Conservation (phyloP, 192 early-diverging fungal species). For the Umbelopsis isabellina region DNA sequence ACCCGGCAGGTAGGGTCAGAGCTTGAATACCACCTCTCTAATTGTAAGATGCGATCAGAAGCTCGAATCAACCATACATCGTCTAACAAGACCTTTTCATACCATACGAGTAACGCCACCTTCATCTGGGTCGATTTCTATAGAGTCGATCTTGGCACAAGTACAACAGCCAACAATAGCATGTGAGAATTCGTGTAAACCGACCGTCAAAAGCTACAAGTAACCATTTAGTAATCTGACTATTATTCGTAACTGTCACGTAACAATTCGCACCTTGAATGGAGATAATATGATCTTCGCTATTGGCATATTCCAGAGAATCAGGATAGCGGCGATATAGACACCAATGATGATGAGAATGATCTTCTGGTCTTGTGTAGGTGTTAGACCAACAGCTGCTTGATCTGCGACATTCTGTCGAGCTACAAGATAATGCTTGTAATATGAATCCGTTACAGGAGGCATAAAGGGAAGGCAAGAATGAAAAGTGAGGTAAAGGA, state of each 20-base stretch:
- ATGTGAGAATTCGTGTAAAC: conserved; percentile 95
- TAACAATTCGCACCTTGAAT: conserved; percentile 72
- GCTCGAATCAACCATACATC: too few species aligned
- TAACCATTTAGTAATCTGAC: background rate
- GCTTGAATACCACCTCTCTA: conserved; percentile 79
- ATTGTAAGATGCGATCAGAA: conserved; percentile 9
- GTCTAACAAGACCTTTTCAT: conserved; percentile 15
- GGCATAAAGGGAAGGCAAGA: conserved; percentile 24
- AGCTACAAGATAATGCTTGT: conserved; percentile 39
- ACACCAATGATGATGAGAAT: conserved; percentile 60
- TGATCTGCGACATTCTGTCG: conserved; percentile 34
- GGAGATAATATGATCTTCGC: conserved; percentile 87
- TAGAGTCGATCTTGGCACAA: conserved; percentile 86
- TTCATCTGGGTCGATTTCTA: conserved; percentile 91
- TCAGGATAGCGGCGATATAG: conserved; percentile 67
- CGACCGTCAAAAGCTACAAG: conserved; percentile 80
- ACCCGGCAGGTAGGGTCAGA: conserved; percentile 86
- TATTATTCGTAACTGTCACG: background rate
- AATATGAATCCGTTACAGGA: conserved; percentile 23
- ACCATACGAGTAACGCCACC: conserved; percentile 87
- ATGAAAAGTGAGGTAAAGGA: background rate
- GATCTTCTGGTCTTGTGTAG: conserved; percentile 40
- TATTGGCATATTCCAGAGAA: conserved; percentile 89
- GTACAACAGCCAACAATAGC: conserved; percentile 85
- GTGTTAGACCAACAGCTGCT: conserved; percentile 31